phyloP scores from a whole-genome alignment of 306 rosid genomes.

The Quercus ilex region DNA sequence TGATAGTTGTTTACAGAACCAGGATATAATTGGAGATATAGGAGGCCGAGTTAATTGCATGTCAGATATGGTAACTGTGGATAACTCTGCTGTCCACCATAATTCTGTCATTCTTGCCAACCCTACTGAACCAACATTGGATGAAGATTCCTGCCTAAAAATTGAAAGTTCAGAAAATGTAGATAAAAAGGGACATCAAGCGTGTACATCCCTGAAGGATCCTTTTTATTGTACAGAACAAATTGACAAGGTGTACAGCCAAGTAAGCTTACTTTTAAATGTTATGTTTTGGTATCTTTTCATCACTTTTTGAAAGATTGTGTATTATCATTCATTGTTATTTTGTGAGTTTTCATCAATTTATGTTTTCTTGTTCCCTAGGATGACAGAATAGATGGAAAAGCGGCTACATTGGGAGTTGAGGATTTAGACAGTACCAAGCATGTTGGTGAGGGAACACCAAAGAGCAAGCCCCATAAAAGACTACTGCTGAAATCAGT shows the following conservation, averaged over 20 bases:
- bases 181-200: slow-evolving; percentile 18
- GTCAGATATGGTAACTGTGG: slow-evolving; percentile 12
- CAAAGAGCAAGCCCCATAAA: slow-evolving; percentile 30
- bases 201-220: slow-evolving; percentile 6
- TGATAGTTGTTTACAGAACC: slow-evolving; percentile 8
- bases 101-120: slow-evolving; percentile 11
- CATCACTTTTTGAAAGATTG: not conserved
- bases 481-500: slow-evolving; percentile 36
- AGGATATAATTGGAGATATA: slow-evolving; percentile 12
- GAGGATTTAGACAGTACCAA: slow-evolving; percentile 16
- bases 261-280: slow-evolving; percentile 22
- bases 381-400: slow-evolving; percentile 32
- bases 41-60: slow-evolving; percentile 2
- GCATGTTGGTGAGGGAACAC: slow-evolving; percentile 4
- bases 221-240: slow-evolving; percentile 21
- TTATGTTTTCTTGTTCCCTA: slow-evolving; percentile 17
- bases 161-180: slow-evolving; percentile 27
- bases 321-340: slow-evolving; percentile 10
- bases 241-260: not conserved
- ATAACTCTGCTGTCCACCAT: slow-evolving; percentile 1
- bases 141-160: slow-evolving; percentile 2
- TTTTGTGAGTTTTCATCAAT: slow-evolving; percentile 7
- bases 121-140: slow-evolving; percentile 19
- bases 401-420: slow-evolving; percentile 6
- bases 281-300: not conserved